Conservation (phyloP, 2,329 filamentous ascomycete species). For the Plectosphaerella cucumerina region DNA sequence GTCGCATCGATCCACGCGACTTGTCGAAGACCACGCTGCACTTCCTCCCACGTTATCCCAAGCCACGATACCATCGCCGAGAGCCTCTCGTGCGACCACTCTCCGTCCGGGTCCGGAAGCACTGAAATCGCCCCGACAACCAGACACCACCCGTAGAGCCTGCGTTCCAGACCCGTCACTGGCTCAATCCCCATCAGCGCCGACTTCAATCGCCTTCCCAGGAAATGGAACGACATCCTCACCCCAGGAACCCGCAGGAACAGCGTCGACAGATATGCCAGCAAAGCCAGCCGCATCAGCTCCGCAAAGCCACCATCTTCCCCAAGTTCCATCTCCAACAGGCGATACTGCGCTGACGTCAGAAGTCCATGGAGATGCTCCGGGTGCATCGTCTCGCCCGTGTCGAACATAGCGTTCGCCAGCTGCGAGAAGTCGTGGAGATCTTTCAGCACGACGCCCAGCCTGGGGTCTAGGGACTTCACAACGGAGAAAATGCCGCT, state of each 20-base stretch:
- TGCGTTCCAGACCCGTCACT: not conserved
- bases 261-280: not conserved
- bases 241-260: not conserved
- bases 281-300: not conserved
- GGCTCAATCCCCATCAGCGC: not conserved
- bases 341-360: conserved; percentile 24
- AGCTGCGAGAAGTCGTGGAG: conserved; percentile 22
- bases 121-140: not conserved
- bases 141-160: not conserved
- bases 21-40: not conserved
- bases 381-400: conserved; percentile 17
- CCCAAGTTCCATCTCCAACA: conserved; percentile 17
- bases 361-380: conserved; percentile 23
- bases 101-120: not conserved
- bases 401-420: conserved; percentile 16
- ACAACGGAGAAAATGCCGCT: conserved; percentile 5
- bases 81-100: not conserved
- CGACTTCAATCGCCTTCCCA: not conserved
- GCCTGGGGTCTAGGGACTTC: conserved; percentile 14
- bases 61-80: not conserved
- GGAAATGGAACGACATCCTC: not conserved
- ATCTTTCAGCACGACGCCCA: conserved; percentile 21
- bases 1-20: not conserved
- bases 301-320: not conserved
- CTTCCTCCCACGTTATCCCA: not conserved